Evolutionary conservation across 495 filamentous ascomycete genomes (phyloP).

Genomic region (Aspergillus bridgeri): DNA sequence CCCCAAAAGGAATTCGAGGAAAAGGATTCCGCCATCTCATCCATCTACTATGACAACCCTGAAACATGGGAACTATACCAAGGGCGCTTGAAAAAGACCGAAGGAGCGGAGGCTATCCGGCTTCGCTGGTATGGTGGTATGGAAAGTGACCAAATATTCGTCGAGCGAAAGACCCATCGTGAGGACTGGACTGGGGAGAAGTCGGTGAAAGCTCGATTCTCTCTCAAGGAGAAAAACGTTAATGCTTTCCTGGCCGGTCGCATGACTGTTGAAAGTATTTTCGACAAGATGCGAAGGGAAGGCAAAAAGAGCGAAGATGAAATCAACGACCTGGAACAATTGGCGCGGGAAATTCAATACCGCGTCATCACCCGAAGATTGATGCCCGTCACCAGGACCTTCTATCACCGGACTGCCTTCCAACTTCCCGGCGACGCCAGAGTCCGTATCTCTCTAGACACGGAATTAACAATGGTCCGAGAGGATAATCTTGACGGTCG

Average conservation of each 20-base stretch:
- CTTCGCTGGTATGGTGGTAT: conserved; percentile 97
- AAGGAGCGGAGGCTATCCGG: conserved; percentile 95
- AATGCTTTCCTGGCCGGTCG: conserved; percentile 83
- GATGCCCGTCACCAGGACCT: conserved; percentile 82
- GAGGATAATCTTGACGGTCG: conserved; percentile 92
- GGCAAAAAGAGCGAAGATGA: conserved; percentile 88
- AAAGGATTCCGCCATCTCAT: conserved; percentile 90
- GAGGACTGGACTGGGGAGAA: conserved; percentile 99
- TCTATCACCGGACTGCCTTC: conserved; percentile 97
- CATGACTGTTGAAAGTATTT: conserved; percentile 74
- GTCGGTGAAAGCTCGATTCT: conserved; percentile 94
- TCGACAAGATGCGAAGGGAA: conserved; percentile 92
- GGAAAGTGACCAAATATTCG: conserved; percentile 90
- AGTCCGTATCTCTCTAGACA: conserved; percentile 95
- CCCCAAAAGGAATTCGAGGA: conserved; percentile 91
- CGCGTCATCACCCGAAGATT: conserved; percentile 80
- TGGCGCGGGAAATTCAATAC: conserved; percentile 92
- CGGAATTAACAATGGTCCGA: conserved; percentile 87
- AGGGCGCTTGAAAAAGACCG: conserved; percentile 93
- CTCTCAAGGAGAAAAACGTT: conserved; percentile 93
- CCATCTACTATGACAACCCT: conserved; percentile 95
- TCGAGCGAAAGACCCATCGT: conserved; percentile 96
- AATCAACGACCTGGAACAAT: conserved; percentile 82
- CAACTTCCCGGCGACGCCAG: conserved; percentile 94
- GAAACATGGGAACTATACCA: conserved; percentile 91